These are phyloP conservation scores for Fusarium falciforme DNA, from an alignment of 2,329 filamentous ascomycete species.

Conservation along the genomic window DNA sequence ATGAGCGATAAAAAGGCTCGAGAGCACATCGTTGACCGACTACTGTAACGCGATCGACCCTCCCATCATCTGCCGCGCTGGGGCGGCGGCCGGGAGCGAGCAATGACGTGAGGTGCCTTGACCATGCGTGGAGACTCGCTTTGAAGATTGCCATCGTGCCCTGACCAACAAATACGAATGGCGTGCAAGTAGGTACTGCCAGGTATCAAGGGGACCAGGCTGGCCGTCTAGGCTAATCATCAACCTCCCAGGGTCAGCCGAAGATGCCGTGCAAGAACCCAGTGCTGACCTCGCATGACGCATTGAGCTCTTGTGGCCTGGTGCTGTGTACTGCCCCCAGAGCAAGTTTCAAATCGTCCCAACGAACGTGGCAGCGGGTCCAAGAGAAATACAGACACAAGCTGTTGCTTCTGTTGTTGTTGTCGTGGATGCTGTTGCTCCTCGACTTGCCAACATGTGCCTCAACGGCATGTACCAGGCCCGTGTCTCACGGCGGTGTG, in stretches of 20 bases:
- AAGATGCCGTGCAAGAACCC: slow-evolving; percentile 27
- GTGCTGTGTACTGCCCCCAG: slow-evolving; percentile 2
- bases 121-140: not conserved
- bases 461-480: slow-evolving; percentile 8
- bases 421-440: not conserved
- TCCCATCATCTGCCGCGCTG: slow-evolving; percentile 19
- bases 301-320: slow-evolving; percentile 10
- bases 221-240: slow-evolving; percentile 11
- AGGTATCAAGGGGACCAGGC: not conserved
- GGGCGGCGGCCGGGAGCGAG: slow-evolving; percentile 17
- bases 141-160: not conserved
- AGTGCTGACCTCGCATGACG: slow-evolving; percentile 32
- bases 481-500: slow-evolving; percentile 30
- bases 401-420: not conserved
- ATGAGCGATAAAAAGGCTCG: slow-evolving; percentile 6
- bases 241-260: slow-evolving; percentile 15
- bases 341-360: not conserved
- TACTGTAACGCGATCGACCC: slow-evolving; percentile 14
- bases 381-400: not conserved
- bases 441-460: not conserved
- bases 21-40: not conserved
- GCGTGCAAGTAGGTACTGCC: not conserved
- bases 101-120: slow-evolving; percentile 30
- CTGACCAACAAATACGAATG: not conserved
- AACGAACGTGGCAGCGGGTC: slow-evolving; percentile 1